Base-by-base conservation (phyloP, 495 filamentous ascomycete genomes). In the Penicillium bovifimosum region DNA sequence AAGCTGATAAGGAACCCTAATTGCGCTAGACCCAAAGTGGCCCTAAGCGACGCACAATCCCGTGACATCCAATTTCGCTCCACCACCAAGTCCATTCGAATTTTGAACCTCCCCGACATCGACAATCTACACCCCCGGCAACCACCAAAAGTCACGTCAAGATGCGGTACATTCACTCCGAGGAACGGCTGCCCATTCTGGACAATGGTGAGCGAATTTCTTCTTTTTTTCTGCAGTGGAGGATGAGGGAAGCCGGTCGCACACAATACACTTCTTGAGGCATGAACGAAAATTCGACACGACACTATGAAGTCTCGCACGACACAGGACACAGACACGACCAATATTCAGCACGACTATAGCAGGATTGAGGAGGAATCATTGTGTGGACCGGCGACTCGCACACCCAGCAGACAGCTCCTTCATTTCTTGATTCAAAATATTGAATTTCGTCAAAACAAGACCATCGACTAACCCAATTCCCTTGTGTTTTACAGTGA, bases 111-210 rank as follows among this genome's bases (percentile, higher is more conserved):
- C 65, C 68, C 64, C 69, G 69, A 74, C 70, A 69, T 67, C 73
- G 71, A 74, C 71, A 74, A 73, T 64, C 62, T 40, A 50, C 65
- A 63, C 63, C 71, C 67, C 72, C 72, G 70, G 68, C 73, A 67
- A 75, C 65, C 62, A 66, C 65, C 67, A 65, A 67, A 67, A 65
- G 73, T 69, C 67, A 71, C 75, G 73, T 70, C 81, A 93, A 86
- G 75, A 96, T 96, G 91, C 87, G 86, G 80, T 95, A 95, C 86
- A 96, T 97, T 80, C 90, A 96, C 81, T 92, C 88, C 68, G 79
- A 87, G 78, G 92, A 98, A 84, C 82, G 83, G 77, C 83, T 98
- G 76, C 80, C 81, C 63, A 87, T 98, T 74, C 93, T 95, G 58
- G 89, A 96, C 71, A 90, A 89, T 78, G 93, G 95, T 96, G 86